Base-by-base conservation (phyloP, 805 yeast species). In the Sugiyamaella americana region DNA sequence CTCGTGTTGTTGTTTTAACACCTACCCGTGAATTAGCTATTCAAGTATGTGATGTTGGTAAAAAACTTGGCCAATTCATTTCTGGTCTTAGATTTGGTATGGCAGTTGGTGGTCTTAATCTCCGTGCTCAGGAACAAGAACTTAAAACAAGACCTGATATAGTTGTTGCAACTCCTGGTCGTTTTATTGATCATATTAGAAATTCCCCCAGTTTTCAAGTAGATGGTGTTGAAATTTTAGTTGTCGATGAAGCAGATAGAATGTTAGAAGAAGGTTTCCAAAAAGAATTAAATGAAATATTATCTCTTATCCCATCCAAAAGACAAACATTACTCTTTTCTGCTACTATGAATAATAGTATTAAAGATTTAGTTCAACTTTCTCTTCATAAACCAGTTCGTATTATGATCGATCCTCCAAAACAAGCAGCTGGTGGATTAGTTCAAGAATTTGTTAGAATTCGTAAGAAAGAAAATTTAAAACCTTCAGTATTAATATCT, bases 191-290 rank as follows among this genome's bases (percentile, higher is more conserved):
- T 67, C 99, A 93, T 68, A 79, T 93, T 47, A 75, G 98, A 62
- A 93, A 93, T 69, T 89, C 98, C 4, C 87, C 96, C 5, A 83
- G 93, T 44, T 93, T 93, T 64, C 79, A 80, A 41, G 94, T 88
- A 41, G n/a, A n/a, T n/a, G 74, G 81, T 29, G 93, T 93, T 42
- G 98, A 93, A 69, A 85, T 93, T 45, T 72, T 93, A 58, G 94
- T 93, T 24, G 75, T 93, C 56, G 98, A 93, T 71, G 98, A 93
- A 72, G 98, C 98, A 50, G 98, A 93, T 74, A 81, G 98, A 71
- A 93, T 93, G 98, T 75, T 93, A 57, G 99, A 93, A 64, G 99
- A 93, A 68, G 99, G 99, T 61, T 93, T 93, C 78, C 96, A 89
- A 67, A 87, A 81, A 44, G 98, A 93, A 67, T 72, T 93, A 55